A percentile compares a stretch with the other conserved stretches of the same genome.
Evolutionary conservation across 768 basidiomycete genomes (phyloP).

Genomic region (Harrya chromipes): DNA sequence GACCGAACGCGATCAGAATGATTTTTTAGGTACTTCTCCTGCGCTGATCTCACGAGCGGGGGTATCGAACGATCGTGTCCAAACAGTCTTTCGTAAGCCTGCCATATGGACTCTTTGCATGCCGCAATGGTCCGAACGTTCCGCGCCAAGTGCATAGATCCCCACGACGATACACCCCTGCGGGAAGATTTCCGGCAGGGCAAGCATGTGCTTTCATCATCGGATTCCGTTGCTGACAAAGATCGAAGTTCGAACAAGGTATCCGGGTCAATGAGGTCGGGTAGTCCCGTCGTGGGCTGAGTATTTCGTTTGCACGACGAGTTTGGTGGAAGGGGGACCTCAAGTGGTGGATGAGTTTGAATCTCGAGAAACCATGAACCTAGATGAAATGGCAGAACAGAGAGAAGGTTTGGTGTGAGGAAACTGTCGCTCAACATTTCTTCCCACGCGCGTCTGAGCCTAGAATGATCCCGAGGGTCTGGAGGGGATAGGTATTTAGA

Average conservation of each 20-base stretch:
- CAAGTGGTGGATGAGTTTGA: constrained; percentile 44
- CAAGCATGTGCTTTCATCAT: constrained; percentile 23
- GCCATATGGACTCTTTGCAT: constrained; percentile 71
- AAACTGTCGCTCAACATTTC: constrained; percentile 61
- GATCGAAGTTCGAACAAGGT: constrained; percentile 31
- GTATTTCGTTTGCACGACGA: constrained; percentile 30
- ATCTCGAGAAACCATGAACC: constrained; percentile 54
- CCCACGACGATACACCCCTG: constrained; percentile 41
- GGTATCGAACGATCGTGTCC: constrained; percentile 39
- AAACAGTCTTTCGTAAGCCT: constrained; percentile 52
- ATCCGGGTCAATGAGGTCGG: constrained; percentile 28
- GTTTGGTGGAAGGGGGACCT: constrained; percentile 55
- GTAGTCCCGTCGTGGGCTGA: constrained; percentile 13
- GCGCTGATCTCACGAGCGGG: constrained; percentile 36
- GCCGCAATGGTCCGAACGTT: constrained; percentile 52
- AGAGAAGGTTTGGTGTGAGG: constrained; percentile 49
- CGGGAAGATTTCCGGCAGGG: constrained; percentile 18
- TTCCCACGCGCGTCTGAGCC: constrained; percentile 62
- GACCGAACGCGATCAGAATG: constrained; percentile 19
- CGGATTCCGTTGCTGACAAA: constrained; percentile 26
- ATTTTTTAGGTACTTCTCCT: constrained; percentile 26
- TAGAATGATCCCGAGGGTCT: constrained; percentile 60
- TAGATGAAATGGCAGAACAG: constrained; percentile 67
- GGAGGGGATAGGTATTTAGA: constrained; percentile 18
- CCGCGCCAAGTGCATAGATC: constrained; percentile 64